Base-by-base conservation (phyloP, 208 protist genomes). In the Porcisia deanei region DNA sequence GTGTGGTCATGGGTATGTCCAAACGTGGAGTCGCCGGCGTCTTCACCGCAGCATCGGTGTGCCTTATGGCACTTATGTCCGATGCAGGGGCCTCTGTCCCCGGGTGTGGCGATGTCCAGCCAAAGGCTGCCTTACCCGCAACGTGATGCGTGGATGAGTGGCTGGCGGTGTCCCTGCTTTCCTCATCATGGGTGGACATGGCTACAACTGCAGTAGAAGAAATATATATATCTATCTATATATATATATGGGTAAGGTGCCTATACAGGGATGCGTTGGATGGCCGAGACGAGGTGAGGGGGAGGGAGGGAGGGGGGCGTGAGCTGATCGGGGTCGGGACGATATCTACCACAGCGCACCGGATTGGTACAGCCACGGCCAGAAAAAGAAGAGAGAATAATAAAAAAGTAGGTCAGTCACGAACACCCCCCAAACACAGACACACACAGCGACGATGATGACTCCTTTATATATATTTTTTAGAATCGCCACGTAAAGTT, bases 51-150 rank as follows among this genome's bases (percentile, higher is more conserved):
- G 47, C 66, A 6, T 69, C 49, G 5, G n/a, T 1, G 49, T 53
- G 59, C 55, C 39, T 58, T 30, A 47, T 43, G 12, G 57, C 41
- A 12, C 63, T 52, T n/a, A 61, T 12, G 25, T 37, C 34, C 14
- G 10, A 59, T 14, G 4, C 58, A n/a, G 69, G 3, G 16, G 45
- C 22, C 37, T 71, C 14, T 16, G 66, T 37, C 30, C 37, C 34
- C 9, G 72, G 52, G 43, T 64, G 49, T 57, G 71, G 58, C 49
- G 12, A 34, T 9, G 68, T 52, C 9, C 43, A 30, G 14, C 41
- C 34, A n/a, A 75, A 58, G 22, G 59, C 59, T 1, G 78, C 68
- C 25, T 76, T 75, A 55, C 76, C 72, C 39, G 61, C 67, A 45
- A 79, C 73, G 16, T 63, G 64, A 49, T 70, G 16, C 37, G 43